A percentile compares a stretch with the other conserved stretches of the same genome.
These are phyloP conservation scores for Cucurbitaria berberidis DNA, from an alignment of 2,329 filamentous ascomycete genomes.

Conservation along the genomic window DNA sequence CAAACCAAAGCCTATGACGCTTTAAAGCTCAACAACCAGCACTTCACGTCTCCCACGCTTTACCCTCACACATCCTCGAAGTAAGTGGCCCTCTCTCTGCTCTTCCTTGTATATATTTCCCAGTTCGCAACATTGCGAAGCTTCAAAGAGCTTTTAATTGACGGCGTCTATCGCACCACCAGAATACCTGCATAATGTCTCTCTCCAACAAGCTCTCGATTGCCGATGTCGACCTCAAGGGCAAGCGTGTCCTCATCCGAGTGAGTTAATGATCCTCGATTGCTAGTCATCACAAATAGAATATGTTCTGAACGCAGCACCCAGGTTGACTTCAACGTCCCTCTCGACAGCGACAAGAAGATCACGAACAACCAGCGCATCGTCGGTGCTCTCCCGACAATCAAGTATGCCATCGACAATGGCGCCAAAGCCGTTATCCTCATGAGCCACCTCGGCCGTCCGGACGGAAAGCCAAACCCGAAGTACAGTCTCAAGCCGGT, in stretches of 20 bases:
- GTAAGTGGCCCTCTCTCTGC: slow-evolving; percentile 20
- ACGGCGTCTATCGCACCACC: slow-evolving; percentile 25
- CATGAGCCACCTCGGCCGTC: slow-evolving; percentile 98
- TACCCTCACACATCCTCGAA: slow-evolving; percentile 17
- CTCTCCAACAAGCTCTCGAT: slow-evolving; percentile 98
- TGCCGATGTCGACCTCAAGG: slow-evolving; percentile 94
- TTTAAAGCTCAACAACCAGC: slow-evolving; percentile 29
- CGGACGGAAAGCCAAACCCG: slow-evolving; percentile 83
- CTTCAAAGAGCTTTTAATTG: slow-evolving; percentile 12
- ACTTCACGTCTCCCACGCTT: slow-evolving; percentile 17
- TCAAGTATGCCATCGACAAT: slow-evolving; percentile 90
- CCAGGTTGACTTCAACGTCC: slow-evolving; percentile 99
- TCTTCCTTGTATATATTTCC: background rate
- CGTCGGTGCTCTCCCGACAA: slow-evolving; percentile 90
- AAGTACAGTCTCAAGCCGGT: slow-evolving; percentile 97
- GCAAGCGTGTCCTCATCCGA: slow-evolving; percentile 96
- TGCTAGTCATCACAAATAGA: background rate
- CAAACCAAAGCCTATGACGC: slow-evolving; percentile 28
- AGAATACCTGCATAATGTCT: slow-evolving; percentile 70
- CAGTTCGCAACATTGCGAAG: background rate
- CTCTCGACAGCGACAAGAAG: slow-evolving; percentile 88
- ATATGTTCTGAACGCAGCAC: slow-evolving; percentile 12
- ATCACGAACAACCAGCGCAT: slow-evolving; percentile 99
- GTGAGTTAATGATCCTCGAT: slow-evolving; percentile 62
- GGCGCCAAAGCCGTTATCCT: slow-evolving; percentile 91